phyloP scores from a whole-genome alignment of 2,329 filamentous ascomycete genomes.

The Diaporthe helianthi region DNA sequence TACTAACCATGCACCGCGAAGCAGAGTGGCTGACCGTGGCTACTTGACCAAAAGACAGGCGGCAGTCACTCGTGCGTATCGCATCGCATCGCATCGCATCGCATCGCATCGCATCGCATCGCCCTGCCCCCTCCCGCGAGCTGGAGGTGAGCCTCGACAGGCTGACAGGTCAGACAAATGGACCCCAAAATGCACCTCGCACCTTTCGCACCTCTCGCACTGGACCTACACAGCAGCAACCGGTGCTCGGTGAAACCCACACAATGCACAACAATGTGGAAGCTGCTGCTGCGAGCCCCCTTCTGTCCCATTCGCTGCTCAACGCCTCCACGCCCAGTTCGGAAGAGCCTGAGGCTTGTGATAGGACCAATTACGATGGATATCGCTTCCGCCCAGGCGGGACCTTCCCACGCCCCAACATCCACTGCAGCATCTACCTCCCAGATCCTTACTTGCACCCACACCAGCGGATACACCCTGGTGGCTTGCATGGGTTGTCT shows the following conservation, averaged over 20 bases:
- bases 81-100: background rate
- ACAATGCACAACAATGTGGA: constrained; percentile 12
- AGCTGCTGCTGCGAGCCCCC: constrained; percentile 11
- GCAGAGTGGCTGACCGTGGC: constrained; percentile 19
- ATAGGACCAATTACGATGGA: constrained; percentile 35
- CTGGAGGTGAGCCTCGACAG: too few species aligned
- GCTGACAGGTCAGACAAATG: background rate
- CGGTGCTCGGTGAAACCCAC: constrained; percentile 25
- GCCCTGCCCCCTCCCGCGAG: background rate
- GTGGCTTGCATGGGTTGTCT: constrained; percentile 8
- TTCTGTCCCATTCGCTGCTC: constrained; percentile 28
- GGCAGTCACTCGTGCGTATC: background rate
- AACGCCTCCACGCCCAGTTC: constrained; percentile 25
- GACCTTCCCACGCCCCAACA: constrained; percentile 12
- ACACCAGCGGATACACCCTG: constrained; percentile 15
- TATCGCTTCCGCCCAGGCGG: constrained; percentile 26
- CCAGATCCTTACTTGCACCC: background rate
- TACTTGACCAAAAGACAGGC: constrained; percentile 25
- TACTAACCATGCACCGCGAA: background rate
- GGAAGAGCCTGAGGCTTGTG: constrained; percentile 34
- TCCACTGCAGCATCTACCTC: constrained; percentile 1
- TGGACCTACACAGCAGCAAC: constrained; percentile 15
- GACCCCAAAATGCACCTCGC: background rate
- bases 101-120: background rate
- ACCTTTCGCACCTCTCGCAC: too few species aligned